Evolutionary conservation across 805 yeast species (phyloP), one percentile per base, ranked within the genome.

Genomic region (Zygoascus flipseniorum): DNA sequence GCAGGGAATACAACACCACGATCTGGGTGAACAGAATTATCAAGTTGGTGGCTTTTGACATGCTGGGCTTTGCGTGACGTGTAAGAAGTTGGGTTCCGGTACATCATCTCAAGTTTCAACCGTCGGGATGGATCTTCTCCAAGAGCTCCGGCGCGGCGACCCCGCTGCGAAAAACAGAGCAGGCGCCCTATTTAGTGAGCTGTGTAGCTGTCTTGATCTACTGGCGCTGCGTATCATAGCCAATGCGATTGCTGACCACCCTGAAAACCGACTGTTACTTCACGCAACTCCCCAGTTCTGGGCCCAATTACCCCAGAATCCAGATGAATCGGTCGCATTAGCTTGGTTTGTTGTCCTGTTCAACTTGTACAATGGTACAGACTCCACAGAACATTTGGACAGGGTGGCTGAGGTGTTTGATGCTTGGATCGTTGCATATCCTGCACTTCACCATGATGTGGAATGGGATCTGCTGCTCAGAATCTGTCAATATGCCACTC

Each of bases 31-130:
- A 58, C 5, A 77, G 68, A 55, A 76, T 66, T 28, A 71, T 72
- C 8, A 87, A 73, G 62, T 84, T 85, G 20, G 83, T 76, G 52
- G 86, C 86, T 65, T 80, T 82, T 37, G 88, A 81, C 89, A 83
- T 83, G 48, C n/a, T 52, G 4, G 26, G 47, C 5, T 8, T 11
- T n/a, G 31, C n/a, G 37, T 46, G 20, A n/a, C 26, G 49, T 26
- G 49, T 46, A 16, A 14, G 26, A 46, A 16, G 19, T 31, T 11
- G 16, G 2, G 49, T 44, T 23, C n/a, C 10, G 47, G 16, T 19
- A 11, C 35, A 5, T 44, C n/a, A 10, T 13, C 13, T 28, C 13
- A 23, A 26, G 20, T 13, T 42, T 42, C 11, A 18, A 42, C 13
- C 44, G 20, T 42, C 20, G 44, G 13, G 44, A 42, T 42, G 41